phyloP scores from a whole-genome alignment of 805 yeast genomes.

The Tetrapisispora namnaoensis region DNA sequence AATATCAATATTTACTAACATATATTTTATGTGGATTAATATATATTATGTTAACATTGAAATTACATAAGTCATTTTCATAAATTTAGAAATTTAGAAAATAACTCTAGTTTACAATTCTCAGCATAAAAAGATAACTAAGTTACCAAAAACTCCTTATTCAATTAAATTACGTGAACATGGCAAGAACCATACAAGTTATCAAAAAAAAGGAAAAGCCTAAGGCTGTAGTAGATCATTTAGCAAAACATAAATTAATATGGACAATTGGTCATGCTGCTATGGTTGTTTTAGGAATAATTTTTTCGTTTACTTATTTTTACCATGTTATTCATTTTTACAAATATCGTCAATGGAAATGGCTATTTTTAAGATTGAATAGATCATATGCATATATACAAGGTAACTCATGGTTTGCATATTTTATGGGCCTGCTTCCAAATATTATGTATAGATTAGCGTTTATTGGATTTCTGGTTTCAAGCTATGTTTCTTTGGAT shows the following conservation, averaged over 20 bases:
- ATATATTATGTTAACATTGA: no score
- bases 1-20: no score
- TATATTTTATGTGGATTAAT: no score
- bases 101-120: no score
- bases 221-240: slow-evolving; percentile 14
- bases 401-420: slow-evolving; percentile 18
- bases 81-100: no score
- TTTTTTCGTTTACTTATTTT: slow-evolving; percentile 21
- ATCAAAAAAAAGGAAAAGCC: slow-evolving; percentile 17
- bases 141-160: neutral
- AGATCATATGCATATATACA: slow-evolving; percentile 11
- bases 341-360: slow-evolving; percentile 28
- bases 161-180: neutral
- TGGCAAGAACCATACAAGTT: slow-evolving; percentile 17
- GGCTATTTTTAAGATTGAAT: slow-evolving; percentile 22
- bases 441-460: slow-evolving; percentile 45
- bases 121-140: no score
- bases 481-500: slow-evolving; percentile 44
- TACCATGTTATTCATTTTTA: slow-evolving; percentile 20
- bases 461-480: slow-evolving; percentile 43
- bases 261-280: slow-evolving; percentile 26
- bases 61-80: no score
- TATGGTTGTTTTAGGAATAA: slow-evolving; percentile 19
- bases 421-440: slow-evolving; percentile 32
- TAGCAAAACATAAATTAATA: slow-evolving; percentile 15